Evolutionary conservation across 2,329 filamentous ascomycete species (phyloP).

Genomic region (Xylaria sp.): DNA sequence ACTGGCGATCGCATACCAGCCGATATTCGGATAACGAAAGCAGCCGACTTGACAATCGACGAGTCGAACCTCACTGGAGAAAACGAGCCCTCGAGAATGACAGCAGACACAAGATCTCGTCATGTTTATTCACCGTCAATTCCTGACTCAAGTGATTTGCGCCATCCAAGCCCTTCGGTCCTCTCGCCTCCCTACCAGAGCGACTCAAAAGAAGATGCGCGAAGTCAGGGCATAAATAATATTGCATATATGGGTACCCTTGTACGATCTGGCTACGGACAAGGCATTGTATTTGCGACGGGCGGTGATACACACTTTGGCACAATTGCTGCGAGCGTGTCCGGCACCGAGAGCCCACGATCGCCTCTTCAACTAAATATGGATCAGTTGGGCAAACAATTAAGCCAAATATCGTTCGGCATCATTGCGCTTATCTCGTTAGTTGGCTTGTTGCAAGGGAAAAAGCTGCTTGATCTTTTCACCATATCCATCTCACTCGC

Average conservation of each 20-base stretch:
- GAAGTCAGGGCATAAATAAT: conserved; percentile 81
- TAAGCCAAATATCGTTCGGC: conserved; percentile 95
- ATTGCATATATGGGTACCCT: conserved; percentile 99
- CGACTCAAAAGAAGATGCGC: conserved; percentile 71
- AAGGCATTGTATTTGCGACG: conserved; percentile 97
- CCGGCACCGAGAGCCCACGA: conserved; percentile 93
- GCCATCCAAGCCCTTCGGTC: conserved; percentile 55
- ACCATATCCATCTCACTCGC: conserved; percentile 97
- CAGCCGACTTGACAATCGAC: conserved; percentile 91
- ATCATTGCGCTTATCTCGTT: conserved; percentile 94
- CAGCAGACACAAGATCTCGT: conserved; percentile 66
- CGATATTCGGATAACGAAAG: conserved; percentile 92
- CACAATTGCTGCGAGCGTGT: conserved; percentile 92
- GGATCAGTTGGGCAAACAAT: conserved; percentile 95
- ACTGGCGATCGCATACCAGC: conserved; percentile 97
- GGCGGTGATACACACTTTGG: conserved; percentile 95
- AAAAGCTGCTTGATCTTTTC: conserved; percentile 91
- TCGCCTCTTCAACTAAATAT: conserved; percentile 95
- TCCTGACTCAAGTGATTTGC: conserved; percentile 49
- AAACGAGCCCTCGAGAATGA: conserved; percentile 90
- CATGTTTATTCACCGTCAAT: conserved; percentile 45
- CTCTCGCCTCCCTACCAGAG: conserved; percentile 67
- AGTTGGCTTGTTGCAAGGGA: conserved; percentile 89
- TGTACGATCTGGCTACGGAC: conserved; percentile 92
- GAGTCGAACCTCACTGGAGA: conserved; percentile 97